Conservation (phyloP, 1,139 yeast genomes). For the Lizanozyma gosingica region DNA sequence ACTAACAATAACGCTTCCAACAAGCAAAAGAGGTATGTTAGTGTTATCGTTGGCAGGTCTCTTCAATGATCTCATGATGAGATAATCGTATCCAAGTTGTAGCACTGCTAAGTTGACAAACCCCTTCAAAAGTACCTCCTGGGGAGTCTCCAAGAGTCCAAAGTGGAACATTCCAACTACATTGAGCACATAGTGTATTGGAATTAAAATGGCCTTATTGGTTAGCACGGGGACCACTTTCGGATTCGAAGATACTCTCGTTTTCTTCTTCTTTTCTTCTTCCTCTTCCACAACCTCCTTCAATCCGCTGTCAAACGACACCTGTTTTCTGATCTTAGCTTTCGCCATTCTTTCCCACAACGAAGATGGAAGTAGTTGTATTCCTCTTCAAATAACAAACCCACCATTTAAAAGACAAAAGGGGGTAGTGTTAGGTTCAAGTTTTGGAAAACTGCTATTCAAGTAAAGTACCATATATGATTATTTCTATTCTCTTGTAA, state of each 20-base stretch:
- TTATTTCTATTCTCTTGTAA: too few relatives aligned
- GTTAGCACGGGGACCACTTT: neutral
- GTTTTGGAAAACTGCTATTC: too few relatives aligned
- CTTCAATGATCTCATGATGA: neutral
- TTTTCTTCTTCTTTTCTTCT: slow-evolving; percentile 2
- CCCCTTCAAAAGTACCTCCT: neutral
- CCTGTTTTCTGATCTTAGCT: slow-evolving; percentile 3
- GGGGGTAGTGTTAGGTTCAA: too few relatives aligned
- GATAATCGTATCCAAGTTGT: neutral
- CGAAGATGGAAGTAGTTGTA: too few relatives aligned
- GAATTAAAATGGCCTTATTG: neutral
- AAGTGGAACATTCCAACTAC: neutral
- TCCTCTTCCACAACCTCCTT: neutral
- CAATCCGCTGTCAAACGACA: slow-evolving; percentile 1
- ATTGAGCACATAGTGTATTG: neutral
- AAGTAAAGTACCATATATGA: too few relatives aligned
- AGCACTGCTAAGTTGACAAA: neutral
- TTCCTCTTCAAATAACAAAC: too few relatives aligned
- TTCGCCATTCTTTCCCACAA: slow-evolving; percentile 1
- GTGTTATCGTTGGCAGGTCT: neutral
- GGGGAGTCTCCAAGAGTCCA: neutral
- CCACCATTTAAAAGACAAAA: too few relatives aligned
- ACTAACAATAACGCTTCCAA: slow-evolving; percentile 33
- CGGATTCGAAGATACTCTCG: neutral
- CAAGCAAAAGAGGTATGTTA: slow-evolving; percentile 14